A percentile compares a stretch with the other conserved stretches of the same genome.
Conservation (phyloP, 78 protist species). For the Planoprotostelium fungivorum region DNA sequence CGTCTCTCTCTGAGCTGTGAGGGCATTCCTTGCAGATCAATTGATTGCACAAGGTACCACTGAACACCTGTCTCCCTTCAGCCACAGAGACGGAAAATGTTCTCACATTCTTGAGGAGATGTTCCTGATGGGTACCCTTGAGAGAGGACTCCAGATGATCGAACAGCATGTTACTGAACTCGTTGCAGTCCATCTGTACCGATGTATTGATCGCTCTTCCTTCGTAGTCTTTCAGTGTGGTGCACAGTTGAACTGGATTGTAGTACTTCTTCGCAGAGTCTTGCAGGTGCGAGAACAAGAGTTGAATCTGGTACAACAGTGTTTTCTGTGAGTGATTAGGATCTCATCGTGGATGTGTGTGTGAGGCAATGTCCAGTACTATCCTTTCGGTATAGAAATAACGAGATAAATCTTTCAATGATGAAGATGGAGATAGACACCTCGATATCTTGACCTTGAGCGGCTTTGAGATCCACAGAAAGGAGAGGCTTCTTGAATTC, state of each 20-base stretch:
- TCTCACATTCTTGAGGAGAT: constrained; percentile 15
- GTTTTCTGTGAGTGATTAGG: constrained; percentile 4
- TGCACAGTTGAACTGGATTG: constrained; percentile 39
- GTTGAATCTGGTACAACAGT: constrained; percentile 73
- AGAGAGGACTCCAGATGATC: constrained; percentile 72
- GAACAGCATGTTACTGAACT: constrained; percentile 76
- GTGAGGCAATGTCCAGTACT: too few species aligned
- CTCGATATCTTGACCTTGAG: neutral
- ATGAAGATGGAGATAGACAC: too few species aligned
- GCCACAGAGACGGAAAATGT: too few species aligned
- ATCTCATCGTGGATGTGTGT: too few species aligned
- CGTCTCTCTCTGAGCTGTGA: constrained; percentile 66
- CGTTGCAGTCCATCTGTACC: constrained; percentile 81
- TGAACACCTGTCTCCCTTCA: constrained; percentile 6
- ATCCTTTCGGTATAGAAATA: too few species aligned
- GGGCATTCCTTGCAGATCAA: constrained; percentile 48
- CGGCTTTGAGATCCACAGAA: neutral
- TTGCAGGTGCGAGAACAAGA: constrained; percentile 63
- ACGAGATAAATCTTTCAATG: too few species aligned
- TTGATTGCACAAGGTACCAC: constrained; percentile 57
- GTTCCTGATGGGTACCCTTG: constrained; percentile 1
- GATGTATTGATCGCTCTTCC: constrained; percentile 57
- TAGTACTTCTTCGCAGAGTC: constrained; percentile 42
- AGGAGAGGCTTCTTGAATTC: constrained; percentile 20
- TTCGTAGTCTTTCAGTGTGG: constrained; percentile 45